phyloP scores from a whole-genome alignment of 495 filamentous ascomycete species.

The Penicillium atrosanguineum region DNA sequence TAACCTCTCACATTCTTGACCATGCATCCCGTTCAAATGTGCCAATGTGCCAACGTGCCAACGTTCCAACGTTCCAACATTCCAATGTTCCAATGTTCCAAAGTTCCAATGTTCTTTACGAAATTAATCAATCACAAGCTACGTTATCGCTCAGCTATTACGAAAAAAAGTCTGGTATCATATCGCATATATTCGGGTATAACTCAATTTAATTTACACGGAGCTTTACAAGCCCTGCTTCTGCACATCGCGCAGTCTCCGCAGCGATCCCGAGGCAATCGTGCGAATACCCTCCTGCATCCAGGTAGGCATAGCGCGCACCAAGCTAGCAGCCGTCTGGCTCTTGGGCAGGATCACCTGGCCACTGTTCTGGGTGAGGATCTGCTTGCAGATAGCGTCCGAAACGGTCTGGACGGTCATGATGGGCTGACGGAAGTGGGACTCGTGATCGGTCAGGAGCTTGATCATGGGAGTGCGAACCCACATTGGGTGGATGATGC shows the following conservation, averaged over 20 bases:
- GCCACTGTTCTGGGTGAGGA: slow-evolving; percentile 40
- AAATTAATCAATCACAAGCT: too few species aligned
- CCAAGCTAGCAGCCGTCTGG: slow-evolving; percentile 22
- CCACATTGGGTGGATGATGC: slow-evolving; percentile 46
- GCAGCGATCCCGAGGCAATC: slow-evolving; percentile 22
- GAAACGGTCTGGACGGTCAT: slow-evolving; percentile 38
- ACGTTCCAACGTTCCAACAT: too few species aligned
- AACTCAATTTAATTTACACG: not conserved
- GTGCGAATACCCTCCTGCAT: slow-evolving; percentile 37
- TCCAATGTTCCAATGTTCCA: too few species aligned
- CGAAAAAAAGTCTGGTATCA: not conserved
- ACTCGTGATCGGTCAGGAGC: slow-evolving; percentile 35
- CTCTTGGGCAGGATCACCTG: slow-evolving; percentile 37
- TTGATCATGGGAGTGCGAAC: slow-evolving; percentile 47
- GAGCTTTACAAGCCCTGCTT: not conserved
- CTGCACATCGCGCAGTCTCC: slow-evolving; percentile 14
- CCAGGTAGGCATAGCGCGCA: slow-evolving; percentile 42
- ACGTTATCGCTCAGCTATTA: too few species aligned
- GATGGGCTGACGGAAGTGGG: slow-evolving; percentile 36
- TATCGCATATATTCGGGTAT: not conserved
- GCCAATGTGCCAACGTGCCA: too few species aligned
- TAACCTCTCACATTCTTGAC: too few species aligned
- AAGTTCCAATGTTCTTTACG: too few species aligned
- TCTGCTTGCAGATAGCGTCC: slow-evolving; percentile 39
- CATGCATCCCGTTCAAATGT: too few species aligned